Evolutionary conservation across 768 basidiomycete species (phyloP), one percentile per base, ranked within the genome.

Genomic region (Galerina marginata): DNA sequence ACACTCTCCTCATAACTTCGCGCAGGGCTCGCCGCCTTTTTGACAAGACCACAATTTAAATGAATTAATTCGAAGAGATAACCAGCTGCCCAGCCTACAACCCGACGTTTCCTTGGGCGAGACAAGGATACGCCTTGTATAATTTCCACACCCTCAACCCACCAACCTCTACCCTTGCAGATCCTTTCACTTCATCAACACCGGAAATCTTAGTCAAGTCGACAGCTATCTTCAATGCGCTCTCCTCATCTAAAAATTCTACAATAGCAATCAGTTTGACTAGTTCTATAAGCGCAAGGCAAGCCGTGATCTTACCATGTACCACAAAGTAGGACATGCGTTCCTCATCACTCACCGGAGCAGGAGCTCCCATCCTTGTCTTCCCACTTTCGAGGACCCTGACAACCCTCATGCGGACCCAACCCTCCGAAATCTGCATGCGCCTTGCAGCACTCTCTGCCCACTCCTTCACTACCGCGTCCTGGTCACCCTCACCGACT

Each of bases 121-220:
- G 63, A 45, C 77, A 74, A 25, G 81, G 80, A 68, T 81, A 85
- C 3, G 81, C 78, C 15, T 78, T 77, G 67, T 83, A 81, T 52
- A 85, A 53, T 9, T 73, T 68, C 83, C 83, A 85, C 36, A 57
- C 63, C 39, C 80, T 73, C 44, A 65, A 60, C 40, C 71, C 67
- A 53, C 36, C 62, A 25, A 55, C 54, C 23, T 42, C 37, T 9
- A 40, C 16, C n/a, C 12, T 36, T 12, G 11, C 58, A 14, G 26
- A 14, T 26, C 6, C 42, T 23, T 40, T 12, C 20, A 43, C 51
- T n/a, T 42, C 11, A 38, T 6, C 12, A 9, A 33, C 20, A 20
- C 20, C 20, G 20, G 20, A 20, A 20, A 20, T 20, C 20, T 33
- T 33, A 4, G 29, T 33, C 29, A 33, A 33, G 2, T 46, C 39